Evolutionary conservation across 495 filamentous ascomycete genomes (phyloP), one percentile per base, ranked within the genome.

Genomic region (Annulohypoxylon moriforme): DNA sequence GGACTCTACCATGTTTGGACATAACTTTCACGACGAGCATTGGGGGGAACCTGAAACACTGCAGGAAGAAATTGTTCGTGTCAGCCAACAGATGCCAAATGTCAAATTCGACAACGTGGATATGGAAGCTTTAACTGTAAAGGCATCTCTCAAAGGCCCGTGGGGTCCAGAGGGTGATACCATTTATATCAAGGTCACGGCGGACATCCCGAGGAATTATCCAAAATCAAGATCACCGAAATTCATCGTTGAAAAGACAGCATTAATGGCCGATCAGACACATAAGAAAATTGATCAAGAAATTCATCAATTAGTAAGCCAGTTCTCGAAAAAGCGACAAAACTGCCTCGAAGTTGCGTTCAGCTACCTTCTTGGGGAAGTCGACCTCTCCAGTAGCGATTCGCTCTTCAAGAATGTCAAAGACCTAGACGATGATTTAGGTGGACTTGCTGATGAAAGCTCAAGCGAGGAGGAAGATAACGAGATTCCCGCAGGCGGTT

Each of bases 391-490:
- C 64, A 88, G 90, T 34, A 94, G 91, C 78, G 89, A 91, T 5
- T 86, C 85, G 1, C 91, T 90, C 79, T 87, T 94, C 64, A 82
- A 86, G 25, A 90, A 90, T 70, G 86, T 88, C 25, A 83, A 82
- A 22, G 89, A 89, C 71, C 71, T 91, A 2, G 91, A 89, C 29
- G 89, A 90, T 40, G 89, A 89, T 57, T 78, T 89, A 24, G 85
- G 84, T 52, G 82, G 72, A 71, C 79, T 88, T 13, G 85, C 82
- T 8, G 87, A 88, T 49, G 88, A 90, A 61, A 92, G 88, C 63
- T 97, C 93, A 13, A 97, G 93, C 72, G 94, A 97, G 58, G 93
- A 96, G 61, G 93, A 94, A 65, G 94, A 96, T 65, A 85, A 83
- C 18, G 83, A 85, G 33, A 89, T 91, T 31, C 84, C 84, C 0